phyloP scores from a whole-genome alignment of 2,329 filamentous ascomycete genomes.

The Ceratocystis alfenasii region DNA sequence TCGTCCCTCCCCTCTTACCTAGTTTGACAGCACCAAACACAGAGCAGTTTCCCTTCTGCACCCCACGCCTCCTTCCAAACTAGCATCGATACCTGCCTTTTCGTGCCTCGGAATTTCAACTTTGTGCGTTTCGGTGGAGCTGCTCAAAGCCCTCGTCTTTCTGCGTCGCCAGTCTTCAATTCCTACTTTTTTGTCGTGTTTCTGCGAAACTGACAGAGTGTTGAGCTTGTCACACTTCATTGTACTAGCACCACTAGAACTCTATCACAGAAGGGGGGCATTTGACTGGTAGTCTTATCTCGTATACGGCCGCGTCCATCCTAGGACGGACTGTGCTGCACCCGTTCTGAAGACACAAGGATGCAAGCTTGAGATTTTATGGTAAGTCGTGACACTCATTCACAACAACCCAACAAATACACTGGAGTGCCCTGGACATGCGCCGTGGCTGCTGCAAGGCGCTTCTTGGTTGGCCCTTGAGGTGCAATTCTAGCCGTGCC shows the following conservation, averaged over 20 bases:
- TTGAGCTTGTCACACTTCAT: not conserved
- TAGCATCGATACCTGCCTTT: not conserved
- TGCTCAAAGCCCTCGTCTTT: not conserved
- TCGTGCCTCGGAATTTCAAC: not conserved
- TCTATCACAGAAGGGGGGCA: not conserved
- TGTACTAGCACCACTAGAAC: not conserved
- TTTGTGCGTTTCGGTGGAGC: slow-evolving; percentile 8
- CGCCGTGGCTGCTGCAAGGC: slow-evolving; percentile 3
- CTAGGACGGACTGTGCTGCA: slow-evolving; percentile 1
- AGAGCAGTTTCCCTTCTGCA: not conserved
- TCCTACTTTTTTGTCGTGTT: not conserved
- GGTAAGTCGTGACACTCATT: not conserved
- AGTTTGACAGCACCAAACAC: not conserved
- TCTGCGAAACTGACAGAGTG: not conserved
- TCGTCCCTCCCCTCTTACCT: not conserved
- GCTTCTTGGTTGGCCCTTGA: slow-evolving; percentile 1
- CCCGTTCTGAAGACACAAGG: not conserved
- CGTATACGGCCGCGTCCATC: not conserved
- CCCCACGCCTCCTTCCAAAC: not conserved
- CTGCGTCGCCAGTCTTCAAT: not conserved
- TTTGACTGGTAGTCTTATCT: not conserved
- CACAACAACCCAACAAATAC: not conserved
- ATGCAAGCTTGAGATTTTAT: slow-evolving; percentile 5
- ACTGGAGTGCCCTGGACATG: not conserved
- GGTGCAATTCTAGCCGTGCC: slow-evolving; percentile 1